phyloP scores from a whole-genome alignment of 345 rosid genomes.

The Chamaenerion angustifolium region DNA sequence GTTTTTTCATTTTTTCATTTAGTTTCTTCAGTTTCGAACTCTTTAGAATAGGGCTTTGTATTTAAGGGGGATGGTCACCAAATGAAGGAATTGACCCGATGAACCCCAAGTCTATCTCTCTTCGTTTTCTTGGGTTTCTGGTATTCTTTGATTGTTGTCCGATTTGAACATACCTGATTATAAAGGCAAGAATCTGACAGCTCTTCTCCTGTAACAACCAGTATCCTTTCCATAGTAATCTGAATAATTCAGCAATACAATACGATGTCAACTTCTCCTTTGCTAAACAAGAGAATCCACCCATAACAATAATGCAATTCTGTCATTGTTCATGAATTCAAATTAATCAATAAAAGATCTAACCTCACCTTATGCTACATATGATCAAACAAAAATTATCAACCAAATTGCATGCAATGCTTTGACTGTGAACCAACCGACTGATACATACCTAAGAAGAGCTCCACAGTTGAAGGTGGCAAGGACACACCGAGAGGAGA shows the following conservation, averaged over 20 bases:
- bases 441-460: slow-evolving; percentile 25
- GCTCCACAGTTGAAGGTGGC: slow-evolving; percentile 85
- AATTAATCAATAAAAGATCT: no score
- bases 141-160: no score
- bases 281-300: no score
- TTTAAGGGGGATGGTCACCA: no score
- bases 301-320: no score
- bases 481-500: slow-evolving; percentile 66
- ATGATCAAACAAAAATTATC: slow-evolving; percentile 1
- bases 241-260: slow-evolving; percentile 30
- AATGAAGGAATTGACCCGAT: no score
- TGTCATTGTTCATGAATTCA: no score
- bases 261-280: neutral
- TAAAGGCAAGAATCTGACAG: slow-evolving; percentile 78
- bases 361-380: slow-evolving; percentile 68
- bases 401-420: neutral
- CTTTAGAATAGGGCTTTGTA: no score
- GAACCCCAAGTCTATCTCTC: no score
- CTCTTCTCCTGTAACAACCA: slow-evolving; percentile 95
- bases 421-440: slow-evolving; percentile 25
- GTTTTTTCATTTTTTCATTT: no score
- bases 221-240: slow-evolving; percentile 89
- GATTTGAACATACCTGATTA: slow-evolving; percentile 70
- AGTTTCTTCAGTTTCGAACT: no score
- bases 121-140: no score